phyloP scores from a whole-genome alignment of 768 basidiomycete genomes.

The Xerocomellus amylosporus region DNA sequence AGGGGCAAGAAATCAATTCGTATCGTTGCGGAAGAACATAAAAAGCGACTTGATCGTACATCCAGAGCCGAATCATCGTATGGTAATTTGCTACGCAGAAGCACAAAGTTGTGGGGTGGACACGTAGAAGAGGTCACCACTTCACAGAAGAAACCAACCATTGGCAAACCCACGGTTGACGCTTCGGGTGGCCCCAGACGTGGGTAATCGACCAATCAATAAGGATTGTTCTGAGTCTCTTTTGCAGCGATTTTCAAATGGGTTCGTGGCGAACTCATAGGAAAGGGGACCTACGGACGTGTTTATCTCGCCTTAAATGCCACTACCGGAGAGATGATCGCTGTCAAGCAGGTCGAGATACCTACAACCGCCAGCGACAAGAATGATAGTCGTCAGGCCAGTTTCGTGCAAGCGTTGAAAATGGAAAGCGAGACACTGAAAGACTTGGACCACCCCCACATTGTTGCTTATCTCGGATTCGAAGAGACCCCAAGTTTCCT shows the following conservation, averaged over 20 bases:
- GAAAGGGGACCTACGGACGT: conserved; percentile 93
- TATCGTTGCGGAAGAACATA: conserved; percentile 85
- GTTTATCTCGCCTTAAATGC: conserved; percentile 96
- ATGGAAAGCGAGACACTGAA: conserved; percentile 95
- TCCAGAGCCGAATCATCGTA: conserved; percentile 56
- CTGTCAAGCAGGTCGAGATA: conserved; percentile 98
- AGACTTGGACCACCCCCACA: conserved; percentile 94
- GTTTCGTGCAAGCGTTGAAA: conserved; percentile 88
- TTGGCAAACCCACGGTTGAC: conserved; percentile 47
- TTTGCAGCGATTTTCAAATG: conserved; percentile 87
- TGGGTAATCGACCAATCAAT: conserved; percentile 40
- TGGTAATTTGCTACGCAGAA: conserved; percentile 64
- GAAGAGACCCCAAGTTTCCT: conserved; percentile 85
- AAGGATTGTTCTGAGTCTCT: conserved; percentile 15
- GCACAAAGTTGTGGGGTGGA: conserved; percentile 95
- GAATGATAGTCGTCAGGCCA: conserved; percentile 78
- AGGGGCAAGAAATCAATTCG: conserved; percentile 89
- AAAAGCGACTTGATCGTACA: conserved; percentile 68
- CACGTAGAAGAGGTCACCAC: conserved; percentile 91
- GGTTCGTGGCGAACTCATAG: conserved; percentile 97
- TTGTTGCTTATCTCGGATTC: conserved; percentile 95
- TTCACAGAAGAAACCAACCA: conserved; percentile 51
- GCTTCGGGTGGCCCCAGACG: conserved; percentile 64
- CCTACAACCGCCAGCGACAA: conserved; percentile 90
- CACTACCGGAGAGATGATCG: conserved; percentile 97